Conservation (phyloP, 352 stramenopile genomes). For the Globisporangium canariense region DNA sequence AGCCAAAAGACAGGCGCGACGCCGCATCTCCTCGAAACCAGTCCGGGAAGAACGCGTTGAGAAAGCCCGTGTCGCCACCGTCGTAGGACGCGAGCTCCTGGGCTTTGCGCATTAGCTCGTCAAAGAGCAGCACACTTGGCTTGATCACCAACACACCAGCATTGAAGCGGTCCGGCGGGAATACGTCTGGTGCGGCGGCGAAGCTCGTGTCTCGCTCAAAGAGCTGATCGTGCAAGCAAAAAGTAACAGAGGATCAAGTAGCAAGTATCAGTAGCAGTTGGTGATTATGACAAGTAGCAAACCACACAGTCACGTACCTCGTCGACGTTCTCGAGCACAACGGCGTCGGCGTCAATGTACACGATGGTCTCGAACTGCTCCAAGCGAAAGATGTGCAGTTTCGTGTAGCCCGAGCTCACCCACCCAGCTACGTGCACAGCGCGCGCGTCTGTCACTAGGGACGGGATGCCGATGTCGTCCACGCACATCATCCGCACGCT, state of each 20-base stretch:
- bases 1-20: slow-evolving; percentile 64
- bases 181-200: slow-evolving; percentile 78
- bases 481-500: slow-evolving; percentile 20
- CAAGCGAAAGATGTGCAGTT: slow-evolving; percentile 53
- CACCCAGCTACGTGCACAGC: slow-evolving; percentile 31
- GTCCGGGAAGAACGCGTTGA: slow-evolving; percentile 80
- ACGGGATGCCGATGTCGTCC: slow-evolving; percentile 28
- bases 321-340: slow-evolving; percentile 73
- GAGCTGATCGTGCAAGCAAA: slow-evolving; percentile 14
- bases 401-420: slow-evolving; percentile 44
- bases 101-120: slow-evolving; percentile 46
- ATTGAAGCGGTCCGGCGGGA: slow-evolving; percentile 86
- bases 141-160: slow-evolving; percentile 73
- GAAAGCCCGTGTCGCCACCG: slow-evolving; percentile 78
- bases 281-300: neutral
- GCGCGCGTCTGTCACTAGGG: neutral
- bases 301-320: slow-evolving; percentile 23
- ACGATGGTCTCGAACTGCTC: slow-evolving; percentile 76
- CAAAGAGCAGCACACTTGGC: slow-evolving; percentile 41
- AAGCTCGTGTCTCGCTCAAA: slow-evolving; percentile 60
- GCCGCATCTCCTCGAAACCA: slow-evolving; percentile 56
- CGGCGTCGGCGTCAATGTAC: slow-evolving; percentile 82
- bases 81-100: slow-evolving; percentile 59
- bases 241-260: neutral
- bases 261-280: neutral